These are phyloP conservation scores for Leptographium procerum DNA, from an alignment of 2,329 filamentous ascomycete genomes.

Conservation along the genomic window DNA sequence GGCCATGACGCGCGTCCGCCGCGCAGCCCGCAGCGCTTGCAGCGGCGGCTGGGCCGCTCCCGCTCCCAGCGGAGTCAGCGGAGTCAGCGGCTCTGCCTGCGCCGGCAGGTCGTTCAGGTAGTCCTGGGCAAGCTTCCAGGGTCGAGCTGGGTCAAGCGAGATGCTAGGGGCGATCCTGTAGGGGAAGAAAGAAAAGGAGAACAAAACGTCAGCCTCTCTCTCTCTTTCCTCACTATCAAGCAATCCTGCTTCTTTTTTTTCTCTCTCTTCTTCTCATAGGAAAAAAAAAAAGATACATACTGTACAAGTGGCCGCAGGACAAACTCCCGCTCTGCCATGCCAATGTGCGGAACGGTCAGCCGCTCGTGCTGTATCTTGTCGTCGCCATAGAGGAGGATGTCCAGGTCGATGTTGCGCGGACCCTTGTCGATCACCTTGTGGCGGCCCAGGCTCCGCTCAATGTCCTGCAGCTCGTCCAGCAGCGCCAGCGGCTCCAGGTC, in stretches of 20 bases:
- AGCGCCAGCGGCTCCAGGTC: constrained; percentile 61
- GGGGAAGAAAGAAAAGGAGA: background rate
- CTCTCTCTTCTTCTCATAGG: background rate
- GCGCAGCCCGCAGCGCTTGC: constrained; percentile 43
- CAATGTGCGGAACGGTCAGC: constrained; percentile 71
- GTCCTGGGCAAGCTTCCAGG: constrained; percentile 50
- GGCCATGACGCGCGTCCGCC: constrained; percentile 74
- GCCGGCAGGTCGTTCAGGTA: constrained; percentile 47
- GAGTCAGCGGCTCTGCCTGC: constrained; percentile 39
- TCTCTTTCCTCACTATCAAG: no score
- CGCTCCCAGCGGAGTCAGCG: constrained; percentile 43
- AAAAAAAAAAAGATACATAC: no score
- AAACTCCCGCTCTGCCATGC: constrained; percentile 86
- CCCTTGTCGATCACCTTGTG: constrained; percentile 85
- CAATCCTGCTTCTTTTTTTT: no score
- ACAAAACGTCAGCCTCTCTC: constrained; percentile 19
- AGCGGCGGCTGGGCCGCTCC: constrained; percentile 38
- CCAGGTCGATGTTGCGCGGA: constrained; percentile 86
- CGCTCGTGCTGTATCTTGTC: constrained; percentile 54
- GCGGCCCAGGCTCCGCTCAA: constrained; percentile 70
- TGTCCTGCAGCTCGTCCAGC: constrained; percentile 68
- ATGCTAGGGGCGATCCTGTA: constrained; percentile 43
- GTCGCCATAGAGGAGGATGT: constrained; percentile 75
- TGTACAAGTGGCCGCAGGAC: constrained; percentile 79
- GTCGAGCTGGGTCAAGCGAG: constrained; percentile 38